Evolutionary conservation across 78 protist genomes (phyloP), one percentile per base, ranked within the genome.

Genomic region (Dictyostelium discoideum): DNA sequence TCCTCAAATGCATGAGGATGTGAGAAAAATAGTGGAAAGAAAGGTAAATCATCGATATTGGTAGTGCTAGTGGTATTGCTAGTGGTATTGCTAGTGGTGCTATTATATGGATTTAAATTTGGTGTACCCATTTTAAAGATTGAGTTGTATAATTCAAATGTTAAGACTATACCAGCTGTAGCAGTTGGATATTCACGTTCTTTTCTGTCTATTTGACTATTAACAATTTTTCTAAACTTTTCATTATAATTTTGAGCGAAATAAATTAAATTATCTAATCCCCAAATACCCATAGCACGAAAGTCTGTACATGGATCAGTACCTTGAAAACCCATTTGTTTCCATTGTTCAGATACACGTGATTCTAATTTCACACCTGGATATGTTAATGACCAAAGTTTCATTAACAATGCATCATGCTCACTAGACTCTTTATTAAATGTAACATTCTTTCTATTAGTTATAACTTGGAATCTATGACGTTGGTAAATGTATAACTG

Each of bases 201-300:
- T 48, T 92, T 92, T 42, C 96, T 69, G 0, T 85, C 92, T 2
- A 85, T 67, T 44, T 92, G 87, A 44, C 40, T 65, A 26, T 57
- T 18, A 4, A 92, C 63, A 24, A 92, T 50, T 8, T 92, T 85
- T 85, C 63, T 92, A 65, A 92, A 85, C 39, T 86, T 84, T 6
- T 94, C 93, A 26, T 29, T 67, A 29, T 94, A 78, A 57, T 80
- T 54, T 29, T 87, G 90, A 18, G 97, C 97, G 29, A 94, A 74
- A 65, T 94, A 88, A 18, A 83, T 42, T 13, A 94, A 39, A 67
- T 94, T 85, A 10, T 94, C 94, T 3, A 94, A 57, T 18, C 93
- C 97, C 74, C 88, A 84, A 24, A 94, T 84, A 42, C 97, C 97
- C 86, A 80, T 92, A 11, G 89, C 96, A 40, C 96, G 76, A 65